Evolutionary conservation across 108 stramenopile species (phyloP).

Genomic region (Nitzschia sp.): DNA sequence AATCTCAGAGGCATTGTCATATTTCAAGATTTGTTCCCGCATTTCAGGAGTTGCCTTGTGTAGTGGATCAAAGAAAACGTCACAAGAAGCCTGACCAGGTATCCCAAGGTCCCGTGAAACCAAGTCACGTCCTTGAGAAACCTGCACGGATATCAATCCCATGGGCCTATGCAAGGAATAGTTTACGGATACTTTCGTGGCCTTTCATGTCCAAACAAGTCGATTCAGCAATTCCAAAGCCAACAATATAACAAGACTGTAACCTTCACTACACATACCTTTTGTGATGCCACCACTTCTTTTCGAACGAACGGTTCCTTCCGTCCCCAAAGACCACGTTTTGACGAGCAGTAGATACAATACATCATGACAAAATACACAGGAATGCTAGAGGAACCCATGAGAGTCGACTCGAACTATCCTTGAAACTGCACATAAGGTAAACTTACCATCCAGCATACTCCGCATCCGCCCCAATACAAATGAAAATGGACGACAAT

Average conservation of each 20-base stretch:
- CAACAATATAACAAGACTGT: not conserved
- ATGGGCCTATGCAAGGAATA: conserved; percentile 62
- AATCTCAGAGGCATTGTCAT: conserved; percentile 52
- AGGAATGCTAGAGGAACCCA: conserved; percentile 33
- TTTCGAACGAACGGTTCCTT: conserved; percentile 55
- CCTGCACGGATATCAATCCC: conserved; percentile 48
- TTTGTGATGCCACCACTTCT: conserved; percentile 53
- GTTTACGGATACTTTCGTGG: conserved; percentile 43
- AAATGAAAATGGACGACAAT: conserved; percentile 37
- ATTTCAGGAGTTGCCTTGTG: conserved; percentile 29
- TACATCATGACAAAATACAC: conserved; percentile 46
- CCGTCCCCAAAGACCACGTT: conserved; percentile 33
- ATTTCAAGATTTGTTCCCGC: conserved; percentile 27
- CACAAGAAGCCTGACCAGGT: conserved; percentile 67
- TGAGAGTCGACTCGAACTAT: not conserved
- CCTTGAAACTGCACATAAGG: not conserved
- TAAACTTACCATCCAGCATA: conserved; percentile 46
- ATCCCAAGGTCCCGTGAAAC: conserved; percentile 68
- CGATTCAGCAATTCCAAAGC: not conserved
- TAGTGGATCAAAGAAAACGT: conserved; percentile 57
- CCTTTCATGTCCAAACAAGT: not conserved
- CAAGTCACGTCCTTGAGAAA: conserved; percentile 60
- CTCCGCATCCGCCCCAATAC: conserved; percentile 42
- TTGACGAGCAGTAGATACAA: conserved; percentile 49
- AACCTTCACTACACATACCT: conserved; percentile 23